Evolutionary conservation across 1,139 yeast genomes (phyloP), one percentile per base, ranked within the genome.

Genomic region (Kluyveromyces sp.): DNA sequence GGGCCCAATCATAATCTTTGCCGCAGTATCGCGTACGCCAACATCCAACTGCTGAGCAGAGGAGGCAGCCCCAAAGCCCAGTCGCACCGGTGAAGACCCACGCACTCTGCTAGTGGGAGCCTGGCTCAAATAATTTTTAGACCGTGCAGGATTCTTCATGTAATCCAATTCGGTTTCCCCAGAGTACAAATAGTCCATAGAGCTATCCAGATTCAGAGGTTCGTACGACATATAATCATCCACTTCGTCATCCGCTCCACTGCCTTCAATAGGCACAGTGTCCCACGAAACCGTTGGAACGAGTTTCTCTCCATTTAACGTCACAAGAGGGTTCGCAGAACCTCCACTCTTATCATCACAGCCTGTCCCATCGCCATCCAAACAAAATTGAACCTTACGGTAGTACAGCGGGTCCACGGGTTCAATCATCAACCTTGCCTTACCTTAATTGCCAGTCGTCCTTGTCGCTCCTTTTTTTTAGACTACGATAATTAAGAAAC

Each of bases 131-230:
- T 26, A 25, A 4, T 21, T 27, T 29, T 34, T 39, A 35, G 34
- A 41, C 25, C 33, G 45, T 41, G 25, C 29, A 21, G 25, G 26
- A 15, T 4, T 35, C 34, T 27, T 45, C 46, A 10, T 33, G 15
- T 33, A n/a, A 10, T 33, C 15, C 8, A 10, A 21, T 33, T 5
- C 7, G 30, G 53, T 51, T 45, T 63, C 67, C 48, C 56, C 56
- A 45, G 59, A 63, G 47, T 61, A 63, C 47, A 50, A 60, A 45
- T 61, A 65, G 15, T 61, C 65, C 56, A 61, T 55, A 0, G 65
- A 54, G 42, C 56, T 59, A 25, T 58, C 56, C 25, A 54, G 49
- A 3, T 59, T 57, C 25, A 59, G 60, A 29, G 38, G 40, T 10
- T 53, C 52, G 38, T 55, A 15, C 1, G 21, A 15, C 21, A 15